A percentile compares a stretch with the other conserved stretches of the same genome.
These are phyloP conservation scores for Xanthoconium purpureum DNA, from an alignment of 768 basidiomycete species.

Conservation along the genomic window DNA sequence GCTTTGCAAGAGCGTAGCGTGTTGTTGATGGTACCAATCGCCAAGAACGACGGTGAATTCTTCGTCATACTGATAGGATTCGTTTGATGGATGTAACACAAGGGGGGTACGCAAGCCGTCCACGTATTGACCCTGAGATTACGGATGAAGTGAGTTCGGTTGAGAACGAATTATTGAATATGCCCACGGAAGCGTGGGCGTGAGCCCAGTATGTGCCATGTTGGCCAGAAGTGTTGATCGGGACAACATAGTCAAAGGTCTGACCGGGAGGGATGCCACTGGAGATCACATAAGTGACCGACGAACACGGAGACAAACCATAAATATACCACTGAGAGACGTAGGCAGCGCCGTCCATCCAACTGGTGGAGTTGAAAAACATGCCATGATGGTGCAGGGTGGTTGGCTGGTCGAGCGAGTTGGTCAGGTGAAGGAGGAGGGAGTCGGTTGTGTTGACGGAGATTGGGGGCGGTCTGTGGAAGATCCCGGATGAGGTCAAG, in stretches of 20 bases:
- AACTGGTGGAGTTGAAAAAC: conserved; percentile 84
- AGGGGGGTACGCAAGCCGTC: conserved; percentile 91
- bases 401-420: conserved; percentile 63
- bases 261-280: conserved; percentile 78
- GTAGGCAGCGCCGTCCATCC: conserved; percentile 85
- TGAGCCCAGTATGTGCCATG: conserved; percentile 85
- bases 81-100: conserved; percentile 65
- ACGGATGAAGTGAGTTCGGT: background rate
- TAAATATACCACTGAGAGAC: conserved; percentile 74
- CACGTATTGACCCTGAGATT: conserved; percentile 74
- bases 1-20: conserved; percentile 53
- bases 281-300: background rate
- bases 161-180: too few relatives aligned
- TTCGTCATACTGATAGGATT: conserved; percentile 77
- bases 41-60: conserved; percentile 84
- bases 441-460: conserved; percentile 69
- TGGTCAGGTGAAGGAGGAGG: conserved; percentile 72
- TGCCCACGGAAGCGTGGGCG: conserved; percentile 49
- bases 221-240: conserved; percentile 64
- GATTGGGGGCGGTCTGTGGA: conserved; percentile 73
- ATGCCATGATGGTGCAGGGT: conserved; percentile 92
- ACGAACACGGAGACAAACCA: too few relatives aligned
- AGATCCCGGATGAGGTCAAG: background rate
- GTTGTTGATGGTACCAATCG: conserved; percentile 92
- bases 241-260: conserved; percentile 72